Conservation (phyloP, 768 basidiomycete genomes). For the Cystoderma amianthinum region DNA sequence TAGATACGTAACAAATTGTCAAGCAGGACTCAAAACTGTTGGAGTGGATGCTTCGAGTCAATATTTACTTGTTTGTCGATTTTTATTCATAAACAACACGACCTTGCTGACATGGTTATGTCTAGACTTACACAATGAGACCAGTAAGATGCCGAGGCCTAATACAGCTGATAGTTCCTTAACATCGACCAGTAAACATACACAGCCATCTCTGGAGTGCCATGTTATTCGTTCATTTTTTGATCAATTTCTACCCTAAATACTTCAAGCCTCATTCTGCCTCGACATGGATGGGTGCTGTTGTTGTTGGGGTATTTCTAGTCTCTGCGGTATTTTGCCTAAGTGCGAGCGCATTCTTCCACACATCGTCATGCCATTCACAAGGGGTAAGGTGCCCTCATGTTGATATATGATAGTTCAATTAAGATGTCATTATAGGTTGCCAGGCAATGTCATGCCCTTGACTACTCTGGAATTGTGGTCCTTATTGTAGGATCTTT, state of each 20-base stretch:
- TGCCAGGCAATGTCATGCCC: slow-evolving; percentile 48
- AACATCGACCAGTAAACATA: slow-evolving; percentile 61
- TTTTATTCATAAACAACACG: slow-evolving; percentile 8
- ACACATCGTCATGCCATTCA: slow-evolving; percentile 71
- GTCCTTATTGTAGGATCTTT: slow-evolving; percentile 75
- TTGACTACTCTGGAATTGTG: slow-evolving; percentile 81
- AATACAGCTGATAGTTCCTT: slow-evolving; percentile 8
- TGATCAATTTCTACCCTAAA: slow-evolving; percentile 43
- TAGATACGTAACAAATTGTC: slow-evolving; percentile 6
- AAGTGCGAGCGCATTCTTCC: slow-evolving; percentile 63
- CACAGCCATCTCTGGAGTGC: slow-evolving; percentile 76
- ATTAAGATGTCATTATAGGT: slow-evolving; percentile 31
- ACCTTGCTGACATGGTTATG: slow-evolving; percentile 9
- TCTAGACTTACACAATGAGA: slow-evolving; percentile 75
- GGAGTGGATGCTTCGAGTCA: slow-evolving; percentile 56
- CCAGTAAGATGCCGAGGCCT: slow-evolving; percentile 32
- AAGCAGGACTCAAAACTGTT: slow-evolving; percentile 49
- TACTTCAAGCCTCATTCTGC: slow-evolving; percentile 45
- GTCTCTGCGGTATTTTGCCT: slow-evolving; percentile 70
- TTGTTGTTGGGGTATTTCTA: slow-evolving; percentile 60
- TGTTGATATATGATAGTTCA: slow-evolving; percentile 2
- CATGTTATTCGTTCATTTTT: slow-evolving; percentile 48
- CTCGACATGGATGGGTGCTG: slow-evolving; percentile 55
- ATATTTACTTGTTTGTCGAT: slow-evolving; percentile 56
- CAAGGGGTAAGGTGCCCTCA: slow-evolving; percentile 37